Evolutionary conservation across 176 grass and related monocot genomes (phyloP), one percentile per base, ranked within the genome.

Genomic region (Carex scoparia): DNA sequence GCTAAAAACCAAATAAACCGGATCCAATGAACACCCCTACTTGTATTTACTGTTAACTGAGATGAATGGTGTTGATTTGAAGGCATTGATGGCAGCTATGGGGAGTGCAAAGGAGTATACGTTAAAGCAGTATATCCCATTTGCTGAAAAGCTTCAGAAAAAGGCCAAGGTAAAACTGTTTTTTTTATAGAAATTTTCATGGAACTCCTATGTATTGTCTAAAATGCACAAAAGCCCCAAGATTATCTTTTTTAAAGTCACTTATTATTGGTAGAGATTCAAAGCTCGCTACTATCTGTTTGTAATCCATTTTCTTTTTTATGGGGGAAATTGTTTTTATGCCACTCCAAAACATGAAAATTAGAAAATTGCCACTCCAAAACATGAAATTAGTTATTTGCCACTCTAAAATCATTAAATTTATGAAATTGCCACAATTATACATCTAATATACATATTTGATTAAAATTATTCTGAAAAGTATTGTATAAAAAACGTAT

Each of bases 61-160:
- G 31, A 57, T 64, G 82, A 71, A 46, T 38, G 10, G 13, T 91
- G 58, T 68, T 71, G 19, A 56, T 77, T 74, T 75, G 23, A 33
- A 98, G 92, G 95, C 86, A 14, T 92, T 94, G 91, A 80, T 98
- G 4, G 91, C 83, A 33, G 85, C 95, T 65, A 86, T 98, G 77
- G 92, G 91, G 37, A 94, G 69, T n/a, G 84, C 85, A 1, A 98
- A 98, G 88, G 89, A 94, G 59, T 98, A 98, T 90, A 94, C 95
- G 10, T 76, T 94, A 78, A 98, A 94, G 88, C 89, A 94, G 53
- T 98, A 90, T 87, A 89, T 98, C n/a, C 65, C 83, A 7, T 93
- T 94, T 33, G 88, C 95, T 80, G 86, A 94, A n/a, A 93, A 93
- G 85, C 69, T 98, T 67, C 95, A 93, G 64, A 75, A 61, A 37